Base-by-base conservation (phyloP, 2,329 filamentous ascomycete species). In the Colletotrichum paranaense region DNA sequence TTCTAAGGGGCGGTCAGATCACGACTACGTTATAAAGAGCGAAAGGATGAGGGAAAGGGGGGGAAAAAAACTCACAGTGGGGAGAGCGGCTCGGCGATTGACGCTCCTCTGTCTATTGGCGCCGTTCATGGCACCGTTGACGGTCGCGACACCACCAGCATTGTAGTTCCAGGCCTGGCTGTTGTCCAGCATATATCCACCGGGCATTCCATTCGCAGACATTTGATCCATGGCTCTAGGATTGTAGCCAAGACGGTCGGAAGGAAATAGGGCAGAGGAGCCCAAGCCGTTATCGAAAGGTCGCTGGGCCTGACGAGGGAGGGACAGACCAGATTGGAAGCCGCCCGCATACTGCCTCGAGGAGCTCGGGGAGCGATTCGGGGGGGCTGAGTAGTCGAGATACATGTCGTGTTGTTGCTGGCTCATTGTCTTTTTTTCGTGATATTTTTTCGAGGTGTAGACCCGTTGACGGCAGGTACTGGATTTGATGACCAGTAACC, bases 151-250 rank as follows among this genome's bases (percentile, higher is more conserved):
- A 59, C 91, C 92, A 78, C 89, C 90, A 78, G 90, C 91, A 73
- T 85, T 87, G 76, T 94, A 92, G 81, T 92, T 94, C 95, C 95
- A 98, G 24, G 92, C 92, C 79, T 95, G 93, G 80, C 91, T 90
- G 79, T 95, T 94, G 77, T 95, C 86, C 67, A 89, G 79, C 84
- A 89, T 86, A 73, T 88, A 89, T 38, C 82, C 82, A 24, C 80
- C 80, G 35, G 85, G 86, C 79, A 88, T 80, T 46, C 79, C 79
- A 76, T 77, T 73, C 53, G 81, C 76, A 76, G 82, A 77, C 81
- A 88, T 83, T 78, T 82, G 81, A 70, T 86, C 89, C 78, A 90
- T 88, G 71, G 87, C 89, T 75, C 94, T 92, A 65, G 86, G 86
- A 69, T 88, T 90, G 78, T 84, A 85, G 87, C 87, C 79, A 86